A percentile compares a stretch with the other conserved stretches of the same genome.
These are phyloP conservation scores for Leccinum incarnatum DNA, from an alignment of 768 basidiomycete genomes.

Conservation along the genomic window DNA sequence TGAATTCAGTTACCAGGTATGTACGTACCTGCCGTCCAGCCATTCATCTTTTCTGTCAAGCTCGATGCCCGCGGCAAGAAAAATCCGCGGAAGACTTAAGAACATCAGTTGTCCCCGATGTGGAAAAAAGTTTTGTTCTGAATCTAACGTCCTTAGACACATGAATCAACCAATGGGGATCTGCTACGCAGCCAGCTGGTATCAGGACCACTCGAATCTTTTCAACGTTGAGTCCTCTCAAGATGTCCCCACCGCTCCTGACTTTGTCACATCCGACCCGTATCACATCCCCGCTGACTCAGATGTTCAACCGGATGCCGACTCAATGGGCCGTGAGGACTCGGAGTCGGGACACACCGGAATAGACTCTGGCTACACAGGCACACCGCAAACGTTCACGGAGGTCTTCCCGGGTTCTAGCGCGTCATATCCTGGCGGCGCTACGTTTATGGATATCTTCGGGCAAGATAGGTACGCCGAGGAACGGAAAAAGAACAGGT, in stretches of 20 bases:
- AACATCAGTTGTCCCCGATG: background rate
- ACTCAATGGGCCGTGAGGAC: background rate
- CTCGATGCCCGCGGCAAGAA: background rate
- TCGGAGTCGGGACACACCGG: background rate
- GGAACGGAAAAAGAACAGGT: background rate
- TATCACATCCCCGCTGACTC: background rate
- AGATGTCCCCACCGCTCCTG: background rate
- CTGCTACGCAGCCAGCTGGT: background rate
- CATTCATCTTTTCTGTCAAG: background rate
- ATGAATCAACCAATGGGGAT: background rate
- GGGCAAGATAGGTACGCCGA: background rate
- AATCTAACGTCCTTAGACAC: background rate
- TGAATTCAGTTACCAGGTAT: too few relatives aligned
- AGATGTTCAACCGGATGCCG: background rate
- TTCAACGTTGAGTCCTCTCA: background rate
- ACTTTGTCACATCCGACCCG: background rate
- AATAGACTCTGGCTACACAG: background rate
- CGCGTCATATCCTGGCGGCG: background rate
- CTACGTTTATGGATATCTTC: background rate
- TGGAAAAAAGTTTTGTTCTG: background rate
- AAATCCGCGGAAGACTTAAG: background rate
- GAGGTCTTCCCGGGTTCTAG: background rate
- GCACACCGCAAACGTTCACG: background rate
- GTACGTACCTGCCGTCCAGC: background rate
- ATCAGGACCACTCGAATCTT: background rate